Evolutionary conservation across 495 filamentous ascomycete species (phyloP).

Genomic region (Annulohypoxylon moriforme): DNA sequence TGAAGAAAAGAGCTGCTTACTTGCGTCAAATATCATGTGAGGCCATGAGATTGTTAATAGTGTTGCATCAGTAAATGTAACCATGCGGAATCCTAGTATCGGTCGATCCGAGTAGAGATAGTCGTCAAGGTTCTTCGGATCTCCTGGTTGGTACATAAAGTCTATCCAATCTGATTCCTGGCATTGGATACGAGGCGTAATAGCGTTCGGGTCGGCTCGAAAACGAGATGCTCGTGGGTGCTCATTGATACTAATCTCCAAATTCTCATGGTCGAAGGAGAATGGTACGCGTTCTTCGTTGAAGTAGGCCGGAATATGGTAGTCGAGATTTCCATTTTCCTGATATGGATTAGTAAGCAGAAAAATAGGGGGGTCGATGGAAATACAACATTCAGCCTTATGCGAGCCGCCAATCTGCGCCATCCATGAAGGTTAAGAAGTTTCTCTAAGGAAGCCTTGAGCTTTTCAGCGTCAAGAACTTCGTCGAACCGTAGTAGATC

Average conservation of each 20-base stretch:
- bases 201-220: background rate
- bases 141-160: background rate
- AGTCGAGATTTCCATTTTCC: background rate
- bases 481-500: background rate
- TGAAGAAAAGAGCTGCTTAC: background rate
- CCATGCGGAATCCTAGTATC: background rate
- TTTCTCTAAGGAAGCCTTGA: background rate
- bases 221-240: background rate
- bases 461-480: background rate
- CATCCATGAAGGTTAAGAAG: background rate
- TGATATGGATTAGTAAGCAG: background rate
- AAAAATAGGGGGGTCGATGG: background rate
- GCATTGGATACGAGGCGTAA: background rate
- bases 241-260: background rate
- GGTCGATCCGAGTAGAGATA: background rate
- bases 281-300: background rate
- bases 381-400: background rate
- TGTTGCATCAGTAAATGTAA: background rate
- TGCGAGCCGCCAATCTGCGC: background rate
- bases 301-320: background rate
- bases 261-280: background rate
- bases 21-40: background rate
- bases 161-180: background rate
- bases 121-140: background rate
- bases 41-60: background rate